Evolutionary conservation across 306 rosid genomes (phyloP), one percentile per base, ranked within the genome.

Genomic region (Myrica gale): DNA sequence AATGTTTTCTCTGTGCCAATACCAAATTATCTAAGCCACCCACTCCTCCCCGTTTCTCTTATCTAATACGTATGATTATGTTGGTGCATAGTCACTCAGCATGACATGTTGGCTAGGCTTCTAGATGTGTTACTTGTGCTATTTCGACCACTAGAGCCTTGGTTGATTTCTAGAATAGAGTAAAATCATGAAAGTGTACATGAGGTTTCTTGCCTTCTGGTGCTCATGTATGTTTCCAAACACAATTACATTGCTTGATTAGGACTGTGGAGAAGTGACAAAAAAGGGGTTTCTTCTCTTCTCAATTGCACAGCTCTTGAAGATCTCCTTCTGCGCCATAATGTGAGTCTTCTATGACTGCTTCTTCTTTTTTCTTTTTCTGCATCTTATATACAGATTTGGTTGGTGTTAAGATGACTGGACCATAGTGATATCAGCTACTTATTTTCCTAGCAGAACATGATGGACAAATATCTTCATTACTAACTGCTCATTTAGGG

Each of bases 201-300:
- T 56, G 68, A 32, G 56, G 67, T 72, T n/a, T 72, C 73, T 72
- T 32, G 68, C 26, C 42, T 69, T 72, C 62, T 46, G 46, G 39
- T 76, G 58, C 48, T 41, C 47, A 50, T 81, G 41, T 56, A 58
- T 62, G 58, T 44, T 75, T 69, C 42, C 69, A 68, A 76, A 74
- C 78, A 76, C 37, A 26, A 42, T 86, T 55, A 69, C 79, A 52
- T 73, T 77, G 32, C 32, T 26, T 26, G 32, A 26, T 26, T 65
- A 92, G 97, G 97, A 90, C 8, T 90, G 96, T 79, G 97, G 97
- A 79, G 76, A 78, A 82, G 81, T 90, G 65, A 92, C 97, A 53
- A 78, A 86, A 69, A 80, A 77, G 97, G 97, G 80, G 77, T 85
- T 79, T 81, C 88, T 71, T 89, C 86, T 55, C 93, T 92, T 75